Conservation (phyloP, 1,284 basidiomycete genomes). For the Papiliotrema laurentii region DNA sequence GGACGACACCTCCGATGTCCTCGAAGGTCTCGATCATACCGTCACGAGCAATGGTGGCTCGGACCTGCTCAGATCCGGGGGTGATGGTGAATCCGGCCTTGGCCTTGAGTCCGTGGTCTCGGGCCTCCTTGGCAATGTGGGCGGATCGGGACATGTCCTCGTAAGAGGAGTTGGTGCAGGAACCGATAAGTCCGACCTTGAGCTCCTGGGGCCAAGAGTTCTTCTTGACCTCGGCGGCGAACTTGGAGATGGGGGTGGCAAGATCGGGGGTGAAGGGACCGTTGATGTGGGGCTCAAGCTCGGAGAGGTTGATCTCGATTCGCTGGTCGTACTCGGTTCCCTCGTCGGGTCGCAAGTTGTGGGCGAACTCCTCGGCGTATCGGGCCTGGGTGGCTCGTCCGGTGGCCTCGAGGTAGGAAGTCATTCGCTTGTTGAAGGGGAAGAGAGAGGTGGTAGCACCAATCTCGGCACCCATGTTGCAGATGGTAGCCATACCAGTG, state of each 20-base stretch:
- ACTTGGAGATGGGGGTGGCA: conserved; percentile 93
- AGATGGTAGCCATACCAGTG: conserved; percentile 96
- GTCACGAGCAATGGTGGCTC: conserved; percentile 95
- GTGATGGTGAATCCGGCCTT: conserved; percentile 97
- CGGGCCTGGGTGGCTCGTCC: conserved; percentile 82
- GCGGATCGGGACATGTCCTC: conserved; percentile 99
- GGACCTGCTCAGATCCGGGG: conserved; percentile 96
- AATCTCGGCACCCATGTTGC: conserved; percentile 99
- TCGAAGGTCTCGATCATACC: conserved; percentile 88
- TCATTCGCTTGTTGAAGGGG: conserved; percentile 97
- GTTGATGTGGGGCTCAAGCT: conserved; percentile 99
- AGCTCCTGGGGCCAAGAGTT: conserved; percentile 96
- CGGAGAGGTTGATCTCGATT: conserved; percentile 91
- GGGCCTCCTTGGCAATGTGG: conserved; percentile 85
- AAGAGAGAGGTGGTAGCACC: conserved; percentile 98
- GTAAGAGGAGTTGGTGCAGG: conserved; percentile 99
- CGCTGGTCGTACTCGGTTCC: conserved; percentile 89
- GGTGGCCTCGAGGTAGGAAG: conserved; percentile 87
- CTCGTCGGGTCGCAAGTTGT: conserved; percentile 88
- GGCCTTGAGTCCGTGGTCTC: conserved; percentile 76
- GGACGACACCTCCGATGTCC: conserved; percentile 81
- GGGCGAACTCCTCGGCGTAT: conserved; percentile 83
- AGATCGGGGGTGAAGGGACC: conserved; percentile 97
- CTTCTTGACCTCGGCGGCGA: conserved; percentile 85
- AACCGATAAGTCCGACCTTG: conserved; percentile 96